Base-by-base conservation (phyloP, 2,329 filamentous ascomycete species). In the Ascochyta fabae region DNA sequence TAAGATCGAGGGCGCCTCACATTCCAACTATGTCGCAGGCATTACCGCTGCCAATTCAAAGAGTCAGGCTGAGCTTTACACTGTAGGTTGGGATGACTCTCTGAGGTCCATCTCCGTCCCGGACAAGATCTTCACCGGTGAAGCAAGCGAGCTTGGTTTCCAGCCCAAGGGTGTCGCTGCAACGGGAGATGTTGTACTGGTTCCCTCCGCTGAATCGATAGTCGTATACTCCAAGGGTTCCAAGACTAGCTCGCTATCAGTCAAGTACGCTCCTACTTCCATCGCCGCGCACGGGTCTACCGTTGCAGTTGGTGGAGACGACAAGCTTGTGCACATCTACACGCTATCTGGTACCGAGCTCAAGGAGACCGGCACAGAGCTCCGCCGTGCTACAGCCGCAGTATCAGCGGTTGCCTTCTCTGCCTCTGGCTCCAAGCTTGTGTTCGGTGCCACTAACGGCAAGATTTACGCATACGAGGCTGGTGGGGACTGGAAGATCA, bases 51-150 rank as follows among this genome's bases (percentile, higher is more conserved):
- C 69, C 8, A 72, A 73, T 4, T 46, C 63, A 13, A 68, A 64
- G 26, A 55, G 60, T 36, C 74, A 75, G 53, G 73, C 74, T 29
- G 71, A 86, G 62, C 85, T 92, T n/a, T 93, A 91, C 78, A 94
- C 88, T 68, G 90, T 94, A 48, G 93, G 88, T 60, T 99, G 94
- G 95, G 95, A 99, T 71, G 95, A 99, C 74, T 92, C 88, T 1
- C 81, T 98, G 33, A 88, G 92, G 59, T 88, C 85, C 39, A 83
- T 96, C 33, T 92, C 96, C 62, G 83, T 89, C 55, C 83, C 86
- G 0, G 86, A 88, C 48, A 88, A 86, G 68, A 90, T 88, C 0
- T 97, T 96, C 74, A 83, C 88, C 6, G 91, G 90, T 51, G 82
- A 83, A 45, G 81, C 86, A 1, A 78, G 83, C 29, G 88, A 89